A percentile compares a stretch with the other conserved stretches of the same genome.
These are phyloP conservation scores for Calocybe indica DNA, from an alignment of 768 basidiomycete genomes.

Conservation along the genomic window DNA sequence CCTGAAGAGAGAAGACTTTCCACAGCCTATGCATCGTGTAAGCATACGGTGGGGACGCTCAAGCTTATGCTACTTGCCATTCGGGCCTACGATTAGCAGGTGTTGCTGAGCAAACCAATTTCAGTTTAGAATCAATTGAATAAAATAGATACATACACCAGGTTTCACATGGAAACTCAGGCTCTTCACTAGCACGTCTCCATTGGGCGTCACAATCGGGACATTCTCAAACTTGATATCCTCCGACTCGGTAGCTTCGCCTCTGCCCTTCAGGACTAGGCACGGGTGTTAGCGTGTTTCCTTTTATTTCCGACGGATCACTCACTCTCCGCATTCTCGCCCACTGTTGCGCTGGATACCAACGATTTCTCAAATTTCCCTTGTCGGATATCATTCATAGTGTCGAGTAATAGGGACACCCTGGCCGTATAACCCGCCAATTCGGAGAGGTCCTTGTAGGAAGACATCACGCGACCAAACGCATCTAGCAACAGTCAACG, in stretches of 20 bases:
- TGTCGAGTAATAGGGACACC: slow-evolving; percentile 83
- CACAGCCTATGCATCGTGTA: slow-evolving; percentile 48
- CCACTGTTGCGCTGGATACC: slow-evolving; percentile 66
- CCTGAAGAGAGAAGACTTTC: slow-evolving; percentile 91
- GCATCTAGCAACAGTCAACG: slow-evolving; percentile 51
- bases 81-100: slow-evolving; percentile 89
- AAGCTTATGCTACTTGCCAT: slow-evolving; percentile 43
- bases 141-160: slow-evolving; percentile 43
- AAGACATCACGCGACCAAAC: slow-evolving; percentile 94
- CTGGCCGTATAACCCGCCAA: slow-evolving; percentile 94
- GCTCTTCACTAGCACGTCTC: slow-evolving; percentile 80
- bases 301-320: not conserved
- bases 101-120: slow-evolving; percentile 56
- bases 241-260: slow-evolving; percentile 75
- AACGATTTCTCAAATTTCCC: slow-evolving; percentile 88
- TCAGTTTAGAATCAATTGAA: slow-evolving; percentile 3
- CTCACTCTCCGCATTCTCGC: slow-evolving; percentile 74
- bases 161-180: slow-evolving; percentile 87
- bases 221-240: slow-evolving; percentile 92
- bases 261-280: slow-evolving; percentile 73
- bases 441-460: slow-evolving; percentile 94
- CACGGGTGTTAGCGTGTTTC: not conserved
- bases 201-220: slow-evolving; percentile 94
- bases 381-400: slow-evolving; percentile 79
- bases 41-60: not conserved